These are phyloP conservation scores for Lablab purpureus DNA, from an alignment of 306 rosid species.

Conservation along the genomic window DNA sequence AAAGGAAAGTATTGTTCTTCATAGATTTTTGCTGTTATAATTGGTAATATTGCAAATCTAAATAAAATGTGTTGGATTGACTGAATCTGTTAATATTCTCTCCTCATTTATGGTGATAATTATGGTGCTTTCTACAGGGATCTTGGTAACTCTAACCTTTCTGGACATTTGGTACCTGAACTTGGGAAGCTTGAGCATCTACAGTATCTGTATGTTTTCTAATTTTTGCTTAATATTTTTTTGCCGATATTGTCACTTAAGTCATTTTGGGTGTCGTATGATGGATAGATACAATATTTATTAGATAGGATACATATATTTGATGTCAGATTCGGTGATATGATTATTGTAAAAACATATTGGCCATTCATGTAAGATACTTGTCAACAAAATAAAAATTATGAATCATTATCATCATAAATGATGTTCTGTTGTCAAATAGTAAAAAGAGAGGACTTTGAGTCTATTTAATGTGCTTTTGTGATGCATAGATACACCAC, in stretches of 20 bases:
- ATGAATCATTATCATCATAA: not conserved
- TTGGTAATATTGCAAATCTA: not conserved
- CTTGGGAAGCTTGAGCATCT: constrained; percentile 86
- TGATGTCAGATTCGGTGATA: not conserved
- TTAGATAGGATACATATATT: not conserved
- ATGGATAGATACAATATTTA: not conserved
- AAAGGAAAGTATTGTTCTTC: not conserved
- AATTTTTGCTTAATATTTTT: constrained; percentile 6
- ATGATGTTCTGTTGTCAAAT: not conserved
- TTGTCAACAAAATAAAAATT: not conserved
- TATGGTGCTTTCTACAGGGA: constrained; percentile 66
- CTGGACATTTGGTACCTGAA: constrained; percentile 93
- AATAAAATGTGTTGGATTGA: constrained; percentile 18
- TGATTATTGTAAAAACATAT: not conserved
- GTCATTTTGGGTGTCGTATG: not conserved
- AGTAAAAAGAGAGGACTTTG: not conserved
- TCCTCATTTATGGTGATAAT: constrained; percentile 4
- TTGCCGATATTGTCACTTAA: not conserved
- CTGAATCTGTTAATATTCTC: not conserved
- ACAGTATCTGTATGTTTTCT: constrained; percentile 79
- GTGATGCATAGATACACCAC: not conserved
- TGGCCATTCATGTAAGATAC: not conserved
- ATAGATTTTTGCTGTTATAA: not conserved
- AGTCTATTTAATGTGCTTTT: not conserved
- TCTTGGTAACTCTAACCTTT: constrained; percentile 90